Conservation (phyloP, 108 stramenopile species). For the Seminavis robusta region DNA sequence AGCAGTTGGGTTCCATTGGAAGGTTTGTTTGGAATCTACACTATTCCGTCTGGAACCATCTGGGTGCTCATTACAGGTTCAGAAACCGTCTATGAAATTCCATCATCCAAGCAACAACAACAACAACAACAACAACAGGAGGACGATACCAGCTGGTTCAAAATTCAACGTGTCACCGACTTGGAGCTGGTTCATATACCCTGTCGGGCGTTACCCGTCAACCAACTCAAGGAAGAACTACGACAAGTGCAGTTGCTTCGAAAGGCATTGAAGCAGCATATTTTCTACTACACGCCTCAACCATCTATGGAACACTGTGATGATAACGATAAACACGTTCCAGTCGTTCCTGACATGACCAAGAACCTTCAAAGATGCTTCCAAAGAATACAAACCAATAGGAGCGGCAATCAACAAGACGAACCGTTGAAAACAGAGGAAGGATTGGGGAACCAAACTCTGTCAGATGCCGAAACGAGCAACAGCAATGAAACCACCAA, state of each 20-base stretch:
- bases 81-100: slow-evolving; percentile 52
- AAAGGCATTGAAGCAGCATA: slow-evolving; percentile 68
- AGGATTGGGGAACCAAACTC: too few species aligned
- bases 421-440: too few species aligned
- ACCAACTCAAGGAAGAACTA: slow-evolving; percentile 47
- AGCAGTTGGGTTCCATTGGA: slow-evolving; percentile 59
- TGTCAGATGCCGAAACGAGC: background rate
- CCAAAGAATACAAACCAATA: too few species aligned
- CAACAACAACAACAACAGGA: background rate
- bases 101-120: slow-evolving; percentile 6
- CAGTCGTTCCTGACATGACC: slow-evolving; percentile 60
- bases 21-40: slow-evolving; percentile 79
- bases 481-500: background rate
- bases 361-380: slow-evolving; percentile 52
- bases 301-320: slow-evolving; percentile 1
- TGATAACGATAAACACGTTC: background rate
- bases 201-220: background rate
- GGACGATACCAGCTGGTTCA: slow-evolving; percentile 27
- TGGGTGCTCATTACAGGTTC: slow-evolving; percentile 58
- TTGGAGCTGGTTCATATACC: slow-evolving; percentile 61
- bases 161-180: slow-evolving; percentile 49
- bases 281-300: slow-evolving; percentile 54
- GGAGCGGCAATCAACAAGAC: background rate
- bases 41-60: slow-evolving; percentile 62
- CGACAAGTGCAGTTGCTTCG: slow-evolving; percentile 71